phyloP scores from a whole-genome alignment of 192 early-diverging fungal genomes.

The Geosiphon pyriformis region DNA sequence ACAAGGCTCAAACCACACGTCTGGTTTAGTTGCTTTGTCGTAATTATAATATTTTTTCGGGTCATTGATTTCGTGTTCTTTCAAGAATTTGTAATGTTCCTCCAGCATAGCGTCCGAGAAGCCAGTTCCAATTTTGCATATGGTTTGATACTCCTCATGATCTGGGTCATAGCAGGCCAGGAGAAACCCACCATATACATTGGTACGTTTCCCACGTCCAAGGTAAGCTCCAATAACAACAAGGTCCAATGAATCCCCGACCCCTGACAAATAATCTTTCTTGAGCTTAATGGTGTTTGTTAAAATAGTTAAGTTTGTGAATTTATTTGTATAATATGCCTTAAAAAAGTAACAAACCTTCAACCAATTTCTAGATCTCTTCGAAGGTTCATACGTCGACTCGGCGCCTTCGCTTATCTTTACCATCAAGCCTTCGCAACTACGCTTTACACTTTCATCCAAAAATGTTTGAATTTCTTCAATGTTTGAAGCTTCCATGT shows the following conservation, averaged over 20 bases:
- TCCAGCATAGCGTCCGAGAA: slow-evolving; percentile 88
- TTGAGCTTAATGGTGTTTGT: slow-evolving; percentile 66
- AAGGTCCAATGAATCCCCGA: slow-evolving; percentile 95
- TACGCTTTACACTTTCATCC: slow-evolving; percentile 71
- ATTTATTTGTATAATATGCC: too few species aligned
- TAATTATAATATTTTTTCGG: slow-evolving; percentile 79
- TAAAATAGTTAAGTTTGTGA: too few species aligned
- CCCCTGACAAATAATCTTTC: slow-evolving; percentile 92
- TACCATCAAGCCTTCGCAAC: slow-evolving; percentile 98
- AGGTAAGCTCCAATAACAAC: slow-evolving; percentile 94
- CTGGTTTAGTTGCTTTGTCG: slow-evolving; percentile 77
- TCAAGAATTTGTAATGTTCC: slow-evolving; percentile 63
- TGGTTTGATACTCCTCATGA: slow-evolving; percentile 89
- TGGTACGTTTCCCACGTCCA: slow-evolving; percentile 94
- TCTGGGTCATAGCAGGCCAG: slow-evolving; percentile 96
- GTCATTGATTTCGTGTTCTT: slow-evolving; percentile 64
- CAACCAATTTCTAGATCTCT: slow-evolving; percentile 96
- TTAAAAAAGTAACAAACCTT: slow-evolving; percentile 60
- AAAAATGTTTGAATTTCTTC: slow-evolving; percentile 95
- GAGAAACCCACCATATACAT: slow-evolving; percentile 92
- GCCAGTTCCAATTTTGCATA: slow-evolving; percentile 98
- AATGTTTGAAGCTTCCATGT: slow-evolving; percentile 73
- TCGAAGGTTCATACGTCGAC: slow-evolving; percentile 92
- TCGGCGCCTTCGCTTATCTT: slow-evolving; percentile 85
- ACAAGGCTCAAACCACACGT: slow-evolving; percentile 93